Base-by-base conservation (phyloP, 2,329 filamentous ascomycete species). In the Fusarium sp. region DNA sequence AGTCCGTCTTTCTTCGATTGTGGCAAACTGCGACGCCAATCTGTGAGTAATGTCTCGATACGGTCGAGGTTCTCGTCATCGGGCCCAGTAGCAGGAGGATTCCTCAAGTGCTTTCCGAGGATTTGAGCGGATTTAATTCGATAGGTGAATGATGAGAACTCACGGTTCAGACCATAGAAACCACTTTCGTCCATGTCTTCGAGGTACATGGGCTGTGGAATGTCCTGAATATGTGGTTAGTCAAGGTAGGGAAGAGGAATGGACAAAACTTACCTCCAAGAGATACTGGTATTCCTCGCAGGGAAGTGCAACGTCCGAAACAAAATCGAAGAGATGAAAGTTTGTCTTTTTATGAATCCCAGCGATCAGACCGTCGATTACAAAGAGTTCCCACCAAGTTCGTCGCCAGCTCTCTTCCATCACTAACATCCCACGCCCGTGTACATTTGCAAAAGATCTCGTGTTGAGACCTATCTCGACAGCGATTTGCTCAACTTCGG, bases 341-440 rank as follows among this genome's bases (percentile, higher is more conserved):
- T 88, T 90, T 41, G 91, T 91, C 64, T 88, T 86, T 13, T 89
- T 86, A 70, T 92, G 92, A 70, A 97, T 89, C 5, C 92, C 92
- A 7, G 93, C 92, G 70, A 97, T 86, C 86, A 97, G 91, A 56
- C 91, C 92, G 76, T 97, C 93, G 15, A 93, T 86, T n/a, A 92
- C 86, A 75, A 91, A 95, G 6, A 89, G 76, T 65, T 89, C 93
- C 94, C 94, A 97, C 94, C 94, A 97, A 2, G 94, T 97, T 61
- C 94, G 86, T 18, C 93, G 87, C 87, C 93, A 91, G 76, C 91
- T 92, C 78, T 97, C 94, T 76, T 95, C 92, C 4, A 94, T 77
- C 3, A 93, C 83, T 0, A 88, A 83, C 62, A 91, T 87, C 7
- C 88, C 88, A 30, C 85, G 82, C 16, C 91, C 90, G 71, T 93